phyloP scores from a whole-genome alignment of 2,329 filamentous ascomycete species.

The Xylariales sp. region DNA sequence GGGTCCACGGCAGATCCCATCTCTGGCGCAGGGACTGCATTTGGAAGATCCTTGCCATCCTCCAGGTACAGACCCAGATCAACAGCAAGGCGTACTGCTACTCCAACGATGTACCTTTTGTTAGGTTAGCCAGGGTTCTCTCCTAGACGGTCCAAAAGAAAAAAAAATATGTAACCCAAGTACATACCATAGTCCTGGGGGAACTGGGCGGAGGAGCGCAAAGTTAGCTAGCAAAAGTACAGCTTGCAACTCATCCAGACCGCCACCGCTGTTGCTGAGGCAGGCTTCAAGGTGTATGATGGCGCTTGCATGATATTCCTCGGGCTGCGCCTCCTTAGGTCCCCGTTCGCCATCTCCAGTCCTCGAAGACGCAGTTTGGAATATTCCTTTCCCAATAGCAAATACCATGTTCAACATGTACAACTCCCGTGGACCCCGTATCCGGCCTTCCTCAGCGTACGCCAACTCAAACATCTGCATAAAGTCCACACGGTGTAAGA shows the following conservation, averaged over 20 bases:
- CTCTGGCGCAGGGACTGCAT: not conserved
- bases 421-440: constrained; percentile 72
- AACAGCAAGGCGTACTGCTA: constrained; percentile 83
- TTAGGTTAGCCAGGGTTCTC: not conserved
- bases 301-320: constrained; percentile 93
- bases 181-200: constrained; percentile 77
- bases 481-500: constrained; percentile 84
- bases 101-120: constrained; percentile 80
- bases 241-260: constrained; percentile 88
- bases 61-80: constrained; percentile 92
- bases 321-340: constrained; percentile 64
- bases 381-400: constrained; percentile 90
- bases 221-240: constrained; percentile 88
- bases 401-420: constrained; percentile 97
- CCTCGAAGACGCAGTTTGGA: constrained; percentile 59
- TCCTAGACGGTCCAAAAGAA: no score
- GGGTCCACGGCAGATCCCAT: not conserved
- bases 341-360: constrained; percentile 18
- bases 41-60: constrained; percentile 62
- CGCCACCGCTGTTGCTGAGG: constrained; percentile 79
- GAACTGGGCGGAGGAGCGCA: constrained; percentile 83
- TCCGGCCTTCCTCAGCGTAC: constrained; percentile 64
- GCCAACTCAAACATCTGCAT: constrained; percentile 82
- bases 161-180: no score
- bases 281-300: constrained; percentile 89